Evolutionary conservation across 192 early-diverging fungal genomes (phyloP).

Genomic region (Coemansia sp.): DNA sequence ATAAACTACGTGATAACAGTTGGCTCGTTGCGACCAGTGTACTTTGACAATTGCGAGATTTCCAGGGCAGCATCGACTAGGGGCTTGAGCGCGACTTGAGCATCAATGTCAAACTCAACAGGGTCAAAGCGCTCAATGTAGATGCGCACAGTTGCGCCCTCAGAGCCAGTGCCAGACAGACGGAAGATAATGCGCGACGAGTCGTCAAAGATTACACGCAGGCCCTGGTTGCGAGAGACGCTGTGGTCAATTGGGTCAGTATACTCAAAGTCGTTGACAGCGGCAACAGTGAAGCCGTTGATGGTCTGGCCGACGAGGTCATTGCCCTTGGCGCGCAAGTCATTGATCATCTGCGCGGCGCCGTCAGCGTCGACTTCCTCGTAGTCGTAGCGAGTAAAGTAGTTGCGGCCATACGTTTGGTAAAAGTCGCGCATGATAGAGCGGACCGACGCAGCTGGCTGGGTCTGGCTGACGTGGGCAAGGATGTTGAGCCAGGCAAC

Average conservation of each 20-base stretch:
- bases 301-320: constrained; percentile 67
- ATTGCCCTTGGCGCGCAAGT: constrained; percentile 62
- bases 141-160: constrained; percentile 94
- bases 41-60: constrained; percentile 74
- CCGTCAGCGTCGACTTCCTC: constrained; percentile 87
- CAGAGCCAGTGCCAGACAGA: constrained; percentile 90
- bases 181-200: constrained; percentile 89
- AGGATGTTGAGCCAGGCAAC: constrained; percentile 97
- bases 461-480: constrained; percentile 68
- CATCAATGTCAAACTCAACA: constrained; percentile 64
- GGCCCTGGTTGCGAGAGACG: constrained; percentile 85
- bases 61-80: constrained; percentile 84
- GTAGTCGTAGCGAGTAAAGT: constrained; percentile 96
- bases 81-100: constrained; percentile 85
- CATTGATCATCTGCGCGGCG: constrained; percentile 79
- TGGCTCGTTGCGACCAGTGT: constrained; percentile 85
- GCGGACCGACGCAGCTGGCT: constrained; percentile 63
- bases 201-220: constrained; percentile 91
- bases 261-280: constrained; percentile 94
- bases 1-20: constrained; percentile 81
- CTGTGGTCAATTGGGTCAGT: constrained; percentile 89
- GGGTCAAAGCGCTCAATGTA: constrained; percentile 88
- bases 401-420: constrained; percentile 90
- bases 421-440: constrained; percentile 86
- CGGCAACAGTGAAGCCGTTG: constrained; percentile 47